phyloP scores from a whole-genome alignment of 73 alveolate species.

The Symbiodinium pilosum region DNA sequence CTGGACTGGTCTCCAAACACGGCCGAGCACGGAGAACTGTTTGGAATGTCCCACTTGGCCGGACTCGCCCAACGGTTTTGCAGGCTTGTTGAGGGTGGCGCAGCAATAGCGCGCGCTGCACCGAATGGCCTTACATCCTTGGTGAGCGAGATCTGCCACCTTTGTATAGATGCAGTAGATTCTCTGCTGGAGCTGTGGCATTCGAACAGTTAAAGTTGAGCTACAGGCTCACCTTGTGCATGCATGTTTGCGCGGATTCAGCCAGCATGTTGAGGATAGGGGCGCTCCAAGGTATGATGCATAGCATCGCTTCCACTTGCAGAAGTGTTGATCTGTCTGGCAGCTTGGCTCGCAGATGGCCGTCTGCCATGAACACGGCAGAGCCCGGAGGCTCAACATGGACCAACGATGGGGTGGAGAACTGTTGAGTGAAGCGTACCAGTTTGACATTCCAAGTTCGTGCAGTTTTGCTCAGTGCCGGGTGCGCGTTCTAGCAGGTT shows the following conservation, averaged over 20 bases:
- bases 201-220: no score
- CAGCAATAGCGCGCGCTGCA: not conserved
- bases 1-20: no score
- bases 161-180: not conserved
- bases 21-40: not conserved
- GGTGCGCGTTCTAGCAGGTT: no score
- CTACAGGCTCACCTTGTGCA: no score
- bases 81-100: not conserved
- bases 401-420: no score
- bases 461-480: no score
- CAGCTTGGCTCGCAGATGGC: slow-evolving; percentile 3
- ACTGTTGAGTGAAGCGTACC: no score
- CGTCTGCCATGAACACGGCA: not conserved
- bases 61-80: not conserved
- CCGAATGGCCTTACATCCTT: not conserved
- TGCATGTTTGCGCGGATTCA: no score
- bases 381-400: not conserved
- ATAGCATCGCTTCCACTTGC: no score
- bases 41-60: not conserved
- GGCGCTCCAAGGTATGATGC: no score
- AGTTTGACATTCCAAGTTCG: no score
- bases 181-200: not conserved
- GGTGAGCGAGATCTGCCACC: not conserved
- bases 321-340: not conserved
- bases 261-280: no score